A percentile compares a stretch with the other conserved stretches of the same genome.
phyloP scores from a whole-genome alignment of 2,329 filamentous ascomycete genomes.

The Cadophora sp. region DNA sequence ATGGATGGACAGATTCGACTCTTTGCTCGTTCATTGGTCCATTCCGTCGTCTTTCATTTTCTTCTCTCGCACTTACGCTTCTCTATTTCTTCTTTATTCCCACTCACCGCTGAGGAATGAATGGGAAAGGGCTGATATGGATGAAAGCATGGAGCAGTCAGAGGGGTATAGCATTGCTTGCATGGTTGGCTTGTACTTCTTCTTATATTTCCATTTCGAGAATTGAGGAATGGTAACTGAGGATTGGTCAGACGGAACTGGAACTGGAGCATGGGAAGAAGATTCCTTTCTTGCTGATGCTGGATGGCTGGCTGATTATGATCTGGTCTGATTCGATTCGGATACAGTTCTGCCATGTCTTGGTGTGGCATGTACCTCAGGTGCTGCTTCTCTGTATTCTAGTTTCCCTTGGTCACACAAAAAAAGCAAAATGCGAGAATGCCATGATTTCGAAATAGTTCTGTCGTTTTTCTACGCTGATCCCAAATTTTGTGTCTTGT shows the following conservation, averaged over 20 bases:
- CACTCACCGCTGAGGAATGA: neutral
- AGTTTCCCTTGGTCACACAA: neutral
- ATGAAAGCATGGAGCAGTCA: slow-evolving; percentile 9
- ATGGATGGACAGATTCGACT: neutral
- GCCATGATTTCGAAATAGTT: slow-evolving; percentile 2
- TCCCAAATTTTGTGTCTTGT: neutral
- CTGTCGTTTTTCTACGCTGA: neutral
- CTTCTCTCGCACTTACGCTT: neutral
- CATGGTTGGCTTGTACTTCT: slow-evolving; percentile 15
- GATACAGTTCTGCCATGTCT: neutral
- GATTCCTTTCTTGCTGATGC: neutral
- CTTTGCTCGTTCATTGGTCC: neutral
- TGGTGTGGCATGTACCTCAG: neutral
- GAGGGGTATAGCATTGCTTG: neutral
- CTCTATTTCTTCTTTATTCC: neutral
- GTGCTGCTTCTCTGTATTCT: slow-evolving; percentile 20
- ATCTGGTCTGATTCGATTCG: neutral
- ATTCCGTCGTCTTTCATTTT: neutral
- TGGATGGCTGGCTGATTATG: neutral
- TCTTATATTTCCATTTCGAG: neutral
- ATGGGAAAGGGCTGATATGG: neutral
- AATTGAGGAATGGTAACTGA: neutral
- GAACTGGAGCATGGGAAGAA: neutral
- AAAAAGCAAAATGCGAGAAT: slow-evolving; percentile 8
- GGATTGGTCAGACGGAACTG: neutral